Evolutionary conservation across 2,329 filamentous ascomycete genomes (phyloP), one percentile per base, ranked within the genome.

Genomic region (Fusarium xylarioides): DNA sequence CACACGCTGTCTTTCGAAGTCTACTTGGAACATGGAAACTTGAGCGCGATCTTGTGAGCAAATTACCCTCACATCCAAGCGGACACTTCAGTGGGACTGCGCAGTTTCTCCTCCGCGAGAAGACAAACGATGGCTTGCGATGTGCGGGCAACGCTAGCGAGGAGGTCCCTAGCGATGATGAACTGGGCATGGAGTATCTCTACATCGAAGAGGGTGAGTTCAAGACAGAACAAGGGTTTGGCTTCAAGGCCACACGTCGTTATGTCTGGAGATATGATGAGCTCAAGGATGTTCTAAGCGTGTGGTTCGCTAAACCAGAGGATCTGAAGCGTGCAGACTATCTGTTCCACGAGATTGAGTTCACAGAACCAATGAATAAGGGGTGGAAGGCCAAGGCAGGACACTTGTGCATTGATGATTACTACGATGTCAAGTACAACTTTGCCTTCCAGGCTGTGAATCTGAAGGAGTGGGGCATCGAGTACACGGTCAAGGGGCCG

Each of bases 241-340:
- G 83, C 2, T 91, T 93, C 80, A 85, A 83, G 21, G 91, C 91
- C 0, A 90, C 86, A 16, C 84, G 91, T 28, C 87, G 92, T 16
- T 95, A 95, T 76, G 85, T 93, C 3, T 95, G 92, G 85, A 88
- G 92, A 0, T 95, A 94, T 76, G 84, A 89, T 49, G 90, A 91
- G 71, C 75, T 64, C 15, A 82, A 77, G 3, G 92, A 94, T 75
- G 81, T 80, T 34, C 82, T 95, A 28, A 92, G 89, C 67, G 90
- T 92, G 2, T 95, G 92, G 92, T 95, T 95, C 74, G 90, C 90
- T 43, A 90, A 90, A 71, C 85, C 87, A 2, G 88, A 92, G 21
- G 90, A 93, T 71, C 81, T 85, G 21, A 84, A 84, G 61, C 86
- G 86, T 19, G 90, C 91, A 0, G 92, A 94, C 77, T 92, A 94